phyloP scores from a whole-genome alignment of 2,329 filamentous ascomycete genomes.

The Calonectria pseudoreteaudii region DNA sequence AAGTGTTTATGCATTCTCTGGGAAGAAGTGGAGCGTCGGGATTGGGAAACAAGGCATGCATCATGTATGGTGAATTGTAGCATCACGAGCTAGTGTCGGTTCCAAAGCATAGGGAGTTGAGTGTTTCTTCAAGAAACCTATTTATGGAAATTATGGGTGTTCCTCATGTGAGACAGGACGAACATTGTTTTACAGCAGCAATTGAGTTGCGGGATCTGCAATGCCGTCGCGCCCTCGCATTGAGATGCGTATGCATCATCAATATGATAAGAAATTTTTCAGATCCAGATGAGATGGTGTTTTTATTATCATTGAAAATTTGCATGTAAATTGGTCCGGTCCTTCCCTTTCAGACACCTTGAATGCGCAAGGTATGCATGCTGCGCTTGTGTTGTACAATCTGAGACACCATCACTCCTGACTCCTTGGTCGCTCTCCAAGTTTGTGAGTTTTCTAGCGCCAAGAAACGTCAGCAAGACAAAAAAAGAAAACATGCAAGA shows the following conservation, averaged over 20 bases:
- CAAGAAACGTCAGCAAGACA: neutral
- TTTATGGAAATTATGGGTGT: neutral
- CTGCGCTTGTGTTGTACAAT: neutral
- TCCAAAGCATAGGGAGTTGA: slow-evolving; percentile 26
- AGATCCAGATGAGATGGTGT: neutral
- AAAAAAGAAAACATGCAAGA: slow-evolving; percentile 21
- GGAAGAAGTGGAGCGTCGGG: slow-evolving; percentile 1
- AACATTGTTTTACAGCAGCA: neutral
- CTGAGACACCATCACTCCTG: neutral
- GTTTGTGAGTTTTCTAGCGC: slow-evolving; percentile 21
- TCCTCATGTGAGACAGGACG: neutral
- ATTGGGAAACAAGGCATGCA: slow-evolving; percentile 25
- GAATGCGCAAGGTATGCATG: neutral
- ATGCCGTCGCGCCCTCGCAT: neutral
- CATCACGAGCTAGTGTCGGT: slow-evolving; percentile 23
- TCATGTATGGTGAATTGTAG: slow-evolving; percentile 25
- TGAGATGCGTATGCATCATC: neutral
- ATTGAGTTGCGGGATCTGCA: neutral
- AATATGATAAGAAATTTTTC: too few species aligned
- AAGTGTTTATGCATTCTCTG: neutral
- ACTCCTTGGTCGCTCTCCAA: slow-evolving; percentile 14
- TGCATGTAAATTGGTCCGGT: neutral
- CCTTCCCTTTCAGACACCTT: neutral
- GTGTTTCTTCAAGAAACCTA: slow-evolving; percentile 9
- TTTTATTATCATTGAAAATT: neutral